Evolutionary conservation across 1,284 basidiomycete species (phyloP), one percentile per base, ranked within the genome.

Genomic region (Porphyrellus sp.): DNA sequence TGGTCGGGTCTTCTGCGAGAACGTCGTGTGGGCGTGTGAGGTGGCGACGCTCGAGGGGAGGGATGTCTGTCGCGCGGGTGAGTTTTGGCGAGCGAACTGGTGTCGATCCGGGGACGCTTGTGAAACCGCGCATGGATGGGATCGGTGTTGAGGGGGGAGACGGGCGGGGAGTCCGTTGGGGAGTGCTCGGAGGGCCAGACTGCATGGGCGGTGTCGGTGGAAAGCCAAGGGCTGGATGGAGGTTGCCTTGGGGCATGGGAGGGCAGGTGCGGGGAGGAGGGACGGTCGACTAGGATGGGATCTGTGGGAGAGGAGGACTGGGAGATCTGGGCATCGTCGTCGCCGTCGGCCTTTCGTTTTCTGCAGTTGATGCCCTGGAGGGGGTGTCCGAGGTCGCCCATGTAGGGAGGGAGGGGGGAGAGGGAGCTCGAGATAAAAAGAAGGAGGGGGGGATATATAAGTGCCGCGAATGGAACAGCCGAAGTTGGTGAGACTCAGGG

Each of bases 101-200:
- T 70, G 30, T 68, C 67, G 30, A 71, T 56, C 11, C 68, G 69
- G 2, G 66, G 68, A 27, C 66, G 66, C 46, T 68, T 68, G 44
- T 51, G 51, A 30, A 66, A 63, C 13, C 66, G 61, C 3, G 54
- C 42, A 24, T 63, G 50, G 27, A 40, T n/a, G 43, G 52, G 51
- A 35, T 67, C 57, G 35, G 46, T 16, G 43, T 55, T 57, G 58
- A 69, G 64, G 0, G 69, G 69, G n/a, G 65, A 70, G 3, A 54
- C 49, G 49, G 66, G 68, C 6, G 63, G 59, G 15, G 68, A 54
- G 49, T 68, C 66, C 0, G 65, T 50, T 2, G 67, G 64, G 0
- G 65, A 63, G 2, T 56, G 44, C 2, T 67, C 63, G 2, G 64
- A 38, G 2, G 66, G 69, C 69, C 69, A 68, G 15, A 67, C 65